Evolutionary conservation across 306 rosid species (phyloP), one percentile per base, ranked within the genome.

Genomic region (Castanospermum australe): DNA sequence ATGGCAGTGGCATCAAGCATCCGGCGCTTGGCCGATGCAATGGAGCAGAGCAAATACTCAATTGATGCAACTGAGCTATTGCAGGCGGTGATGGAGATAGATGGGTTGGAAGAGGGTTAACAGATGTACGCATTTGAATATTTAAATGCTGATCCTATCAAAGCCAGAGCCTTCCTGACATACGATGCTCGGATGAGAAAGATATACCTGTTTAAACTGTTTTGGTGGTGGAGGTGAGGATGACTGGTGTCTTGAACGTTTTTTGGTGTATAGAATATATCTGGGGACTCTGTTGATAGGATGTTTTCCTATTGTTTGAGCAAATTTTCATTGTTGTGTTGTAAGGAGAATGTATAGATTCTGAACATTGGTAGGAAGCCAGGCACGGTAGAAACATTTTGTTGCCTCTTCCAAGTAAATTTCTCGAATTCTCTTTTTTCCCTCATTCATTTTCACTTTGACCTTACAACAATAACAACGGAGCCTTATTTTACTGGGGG

Each of bases 41-140:
- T 89, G 78, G 93, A 90, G 69, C 88, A 44, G 61, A 86, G 86
- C 79, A 77, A 85, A 75, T 83, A 73, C 74, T 74, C 93, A 2
- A 35, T 92, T 67, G 90, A 89, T 67, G 71, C 93, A 25, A 71
- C 81, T 22, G 93, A 86, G 67, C 85, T 92, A 36, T 83, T 92
- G 38, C 88, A 82, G 75, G 96, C 97, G 0, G 96, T 92, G 84
- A 92, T 89, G 96, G 92, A 92, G 81, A 81, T 92, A n/a, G 91
- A 92, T 65, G 94, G 88, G 47, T 67, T 92, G 86, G 97, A 92
- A 71, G 97, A 92, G 86, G 90, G 87, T 24, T 87, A 64, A 65
- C 92, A 90, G 80, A 92, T 92, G 97, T 90, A 90, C 18, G 96
- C 96, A 38, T 90, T 90, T 15, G 93, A 92, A 77, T 92, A 89